Evolutionary conservation across 2,329 filamentous ascomycete genomes (phyloP), one percentile per base, ranked within the genome.

Genomic region (Ceratocystis ficicola): DNA sequence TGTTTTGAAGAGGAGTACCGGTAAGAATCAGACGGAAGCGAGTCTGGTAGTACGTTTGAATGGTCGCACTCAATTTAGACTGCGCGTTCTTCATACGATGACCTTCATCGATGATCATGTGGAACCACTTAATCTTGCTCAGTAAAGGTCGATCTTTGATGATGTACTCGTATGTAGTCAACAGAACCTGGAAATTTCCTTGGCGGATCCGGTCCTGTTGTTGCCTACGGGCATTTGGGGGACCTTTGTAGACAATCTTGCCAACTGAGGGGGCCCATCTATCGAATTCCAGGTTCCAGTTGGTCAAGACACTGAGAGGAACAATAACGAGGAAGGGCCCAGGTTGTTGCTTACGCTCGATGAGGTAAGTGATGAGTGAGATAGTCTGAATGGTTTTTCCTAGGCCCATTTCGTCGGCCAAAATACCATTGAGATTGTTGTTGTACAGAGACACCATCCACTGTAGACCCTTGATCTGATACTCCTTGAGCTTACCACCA

Each of bases 381-480:
- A 99, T 99, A 57, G 94, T 97, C 77, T 99, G 94, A 71, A 99
- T 99, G 0, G 94, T 99, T 79, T 99, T 99, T 76, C 94, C 94
- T 70, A 99, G 89, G 86, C 94, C 94, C 94, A 99, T 99, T 77
- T 99, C 94, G 73, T 99, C 94, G 67, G 94, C 94, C 72, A 99
- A 80, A 70, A 99, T 97, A 83, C 94, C 94, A 75, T 99, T 99
- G 70, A 99, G 84, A 77, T 96, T 99, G 81, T 99, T 99, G 86
- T 99, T 99, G 83, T 97, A 99, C 15, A 99, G 82, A 15, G 94
- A 99, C 68, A 99, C 87, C 94, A 99, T 99, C 94, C 94, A 99
- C 76, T 99, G 93, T 61, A 99, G 79, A 82, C 94, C 94, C 85
- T 96, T 97, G 77, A 99, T 71, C 77, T 99, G 94, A 76, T 99